Conservation (phyloP, 2,329 filamentous ascomycete species). For the Gaeumannomyces tritici region DNA sequence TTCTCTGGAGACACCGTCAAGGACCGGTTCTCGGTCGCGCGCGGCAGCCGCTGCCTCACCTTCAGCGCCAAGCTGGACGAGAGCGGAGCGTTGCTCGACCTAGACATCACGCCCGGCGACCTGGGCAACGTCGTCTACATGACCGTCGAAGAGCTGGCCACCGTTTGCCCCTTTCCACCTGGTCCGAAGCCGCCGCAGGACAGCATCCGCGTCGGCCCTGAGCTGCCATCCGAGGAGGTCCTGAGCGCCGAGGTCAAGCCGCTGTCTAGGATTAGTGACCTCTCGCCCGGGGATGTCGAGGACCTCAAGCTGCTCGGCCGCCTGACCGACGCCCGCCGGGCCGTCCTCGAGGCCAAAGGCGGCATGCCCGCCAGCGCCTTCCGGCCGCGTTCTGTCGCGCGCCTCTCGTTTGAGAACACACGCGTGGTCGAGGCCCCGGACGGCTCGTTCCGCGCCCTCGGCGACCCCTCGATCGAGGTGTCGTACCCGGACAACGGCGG, state of each 20-base stretch:
- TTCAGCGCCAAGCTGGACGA: conserved; percentile 50
- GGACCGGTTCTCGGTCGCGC: conserved; percentile 43
- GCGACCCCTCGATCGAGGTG: conserved; percentile 42
- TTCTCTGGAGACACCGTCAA: conserved; percentile 38
- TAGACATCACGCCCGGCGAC: conserved; percentile 41
- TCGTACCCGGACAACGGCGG: conserved; percentile 18
- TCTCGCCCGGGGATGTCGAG: conserved; percentile 30
- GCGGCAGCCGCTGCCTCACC: conserved; percentile 43
- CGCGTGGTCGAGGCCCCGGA: conserved; percentile 10
- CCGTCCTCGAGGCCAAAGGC: conserved; percentile 32
- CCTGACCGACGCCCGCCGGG: conserved; percentile 36
- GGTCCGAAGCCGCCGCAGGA: conserved; percentile 10
- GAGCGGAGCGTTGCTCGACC: conserved; percentile 41
- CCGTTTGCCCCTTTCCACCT: conserved; percentile 27
- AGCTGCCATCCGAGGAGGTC: background rate
- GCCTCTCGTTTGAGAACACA: conserved; percentile 30
- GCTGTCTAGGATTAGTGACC: conserved; percentile 31
- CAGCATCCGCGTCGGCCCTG: background rate
- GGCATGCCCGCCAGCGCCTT: conserved; percentile 33
- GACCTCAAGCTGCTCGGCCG: conserved; percentile 37
- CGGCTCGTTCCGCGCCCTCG: conserved; percentile 22
- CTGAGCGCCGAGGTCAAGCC: conserved; percentile 16
- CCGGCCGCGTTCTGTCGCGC: conserved; percentile 26
- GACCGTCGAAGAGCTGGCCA: conserved; percentile 39
- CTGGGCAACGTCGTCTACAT: conserved; percentile 49